Conservation (phyloP, 805 yeast genomes). For the Cephaloascus fragrans region DNA sequence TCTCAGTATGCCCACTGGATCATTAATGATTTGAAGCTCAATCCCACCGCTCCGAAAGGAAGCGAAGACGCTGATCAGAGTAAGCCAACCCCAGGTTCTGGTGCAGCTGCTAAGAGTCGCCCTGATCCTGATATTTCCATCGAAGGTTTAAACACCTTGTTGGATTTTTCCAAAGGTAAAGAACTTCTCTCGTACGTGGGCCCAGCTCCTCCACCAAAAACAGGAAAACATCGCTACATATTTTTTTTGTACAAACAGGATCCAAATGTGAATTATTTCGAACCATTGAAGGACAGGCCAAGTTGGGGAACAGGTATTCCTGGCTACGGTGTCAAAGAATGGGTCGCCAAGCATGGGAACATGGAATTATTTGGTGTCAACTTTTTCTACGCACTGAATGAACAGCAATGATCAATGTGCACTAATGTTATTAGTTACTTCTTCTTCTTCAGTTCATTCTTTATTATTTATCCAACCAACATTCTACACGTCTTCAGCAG, state of each 20-base stretch:
- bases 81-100: conserved; percentile 15
- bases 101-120: conserved; percentile 3
- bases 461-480: too few species aligned
- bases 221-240: conserved; percentile 84
- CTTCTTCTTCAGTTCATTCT: too few species aligned
- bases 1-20: conserved; percentile 80
- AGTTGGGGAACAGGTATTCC: conserved; percentile 86
- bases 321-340: conserved; percentile 67
- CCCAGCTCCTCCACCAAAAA: conserved; percentile 84
- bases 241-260: conserved; percentile 67
- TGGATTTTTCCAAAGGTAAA: conserved; percentile 25
- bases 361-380: conserved; percentile 64
- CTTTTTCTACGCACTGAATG: conserved; percentile 75
- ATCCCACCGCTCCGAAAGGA: conserved; percentile 16
- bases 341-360: conserved; percentile 52
- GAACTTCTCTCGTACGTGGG: conserved; percentile 55
- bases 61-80: conserved; percentile 14
- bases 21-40: conserved; percentile 40
- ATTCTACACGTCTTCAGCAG: too few species aligned
- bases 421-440: too few species aligned
- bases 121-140: conserved; percentile 20
- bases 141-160: conserved; percentile 18
- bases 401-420: too few species aligned
- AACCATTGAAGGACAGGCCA: conserved; percentile 46
- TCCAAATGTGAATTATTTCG: conserved; percentile 24